Evolutionary conservation across 2,329 filamentous ascomycete species (phyloP), one percentile per base, ranked within the genome.

Genomic region (Nigrospora osmanthi): DNA sequence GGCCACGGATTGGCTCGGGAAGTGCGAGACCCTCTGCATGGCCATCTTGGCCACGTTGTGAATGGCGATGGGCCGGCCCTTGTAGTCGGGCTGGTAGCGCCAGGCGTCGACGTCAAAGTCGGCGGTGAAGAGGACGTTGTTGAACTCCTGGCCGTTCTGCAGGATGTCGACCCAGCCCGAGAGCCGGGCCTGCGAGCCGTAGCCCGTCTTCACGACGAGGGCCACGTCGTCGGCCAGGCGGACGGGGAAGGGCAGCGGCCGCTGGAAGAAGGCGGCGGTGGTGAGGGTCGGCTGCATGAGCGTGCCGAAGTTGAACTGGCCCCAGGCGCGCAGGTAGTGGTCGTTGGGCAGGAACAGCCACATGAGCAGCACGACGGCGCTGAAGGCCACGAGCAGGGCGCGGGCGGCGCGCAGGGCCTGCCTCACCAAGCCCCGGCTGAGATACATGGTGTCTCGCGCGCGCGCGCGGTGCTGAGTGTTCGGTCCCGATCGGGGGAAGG

Each of bases 171-270:
- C 31, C 40, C 40, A 42, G 40, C 40, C 40, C n/a, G n/a, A 19
- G 10, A 42, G 33, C 16, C 40, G 40, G 6, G 34, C 31, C 31
- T 33, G 40, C 7, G 40, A 35, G 9, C 33, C 40, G 15, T 42
- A 42, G 13, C 40, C 40, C 13, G 40, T 35, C 40, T 42, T 42
- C 19, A 42, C 40, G 33, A 42, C 11, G 16, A 42, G 14, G 31
- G 33, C 40, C 31, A 42, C 40, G 12, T 42, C 40, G 3, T 16
- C 15, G n/a, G 13, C 19, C 33, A 35, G 19, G 33, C 35, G 31
- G 16, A 42, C 40, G 33, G 40, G 40, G 19, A 35, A 16, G 13
- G 40, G 40, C 15, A 35, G 6, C 17, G 40, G 40, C 14, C n/a
- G 11, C 13, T 16, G 11, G 2, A 23, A 35, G 40, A 35, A 36